Evolutionary conservation across 495 filamentous ascomycete genomes (phyloP), one percentile per base, ranked within the genome.

Genomic region (Friedmanniomyces endolithicus): DNA sequence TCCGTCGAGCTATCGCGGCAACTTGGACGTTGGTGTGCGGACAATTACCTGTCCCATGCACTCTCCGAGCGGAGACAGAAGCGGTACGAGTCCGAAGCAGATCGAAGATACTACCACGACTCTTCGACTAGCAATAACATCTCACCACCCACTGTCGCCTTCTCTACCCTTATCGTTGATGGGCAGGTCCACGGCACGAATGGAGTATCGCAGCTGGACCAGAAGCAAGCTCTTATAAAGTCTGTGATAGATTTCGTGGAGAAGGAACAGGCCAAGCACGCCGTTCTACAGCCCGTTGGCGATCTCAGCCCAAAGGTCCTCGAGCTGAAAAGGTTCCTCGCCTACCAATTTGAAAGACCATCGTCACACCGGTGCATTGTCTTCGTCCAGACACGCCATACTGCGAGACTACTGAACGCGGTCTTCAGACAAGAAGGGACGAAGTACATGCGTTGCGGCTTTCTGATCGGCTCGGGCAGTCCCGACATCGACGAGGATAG

Each of bases 1-100:
- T 68, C 83, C 1, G 75, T 66, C 39, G 60, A 73, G 31, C 80
- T 82, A 19, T 78, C 74, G 29, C 74, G 82, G 14, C 78, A 94
- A 58, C 71, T 97, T 11, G 89, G 92, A 7, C 67, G 72, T 23
- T 99, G 92, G 92, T 86, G 84, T 59, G 78, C 88, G n/a, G 90
- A 99, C 65, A 71, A 78, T 24, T 77, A 85, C 40, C 95, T 90
- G 88, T 68, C 71, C 23, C 76, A 84, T 46, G 80, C 80, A n/a
- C 70, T 96, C 8, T 71, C 71, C 0, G 82, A 87, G 24, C 76
- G 81, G 7, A 43, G 34, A 34, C 24, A 40, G 11, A 27, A 19
- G 16, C 45, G 37, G 1, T 56, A 56, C 35, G 54, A 56, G 48
- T 11, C 39, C 8, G 33, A 50, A 27, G 16, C 29, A 9, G 33